Conservation (phyloP, 2,329 filamentous ascomycete genomes). For the Pyrenophora tritici-repentis region DNA sequence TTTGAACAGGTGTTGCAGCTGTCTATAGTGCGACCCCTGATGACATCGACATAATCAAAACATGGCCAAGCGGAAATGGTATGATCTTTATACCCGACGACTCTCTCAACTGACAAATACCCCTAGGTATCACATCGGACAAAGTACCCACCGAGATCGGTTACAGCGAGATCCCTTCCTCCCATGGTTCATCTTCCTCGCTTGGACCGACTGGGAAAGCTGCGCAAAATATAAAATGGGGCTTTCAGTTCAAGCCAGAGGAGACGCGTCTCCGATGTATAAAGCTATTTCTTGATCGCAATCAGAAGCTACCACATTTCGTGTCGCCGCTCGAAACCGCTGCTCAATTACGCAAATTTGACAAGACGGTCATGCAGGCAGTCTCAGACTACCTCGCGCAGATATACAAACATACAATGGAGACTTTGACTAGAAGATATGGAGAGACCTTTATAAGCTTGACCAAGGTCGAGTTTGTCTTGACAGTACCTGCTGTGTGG, state of each 20-base stretch:
- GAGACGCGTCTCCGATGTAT: conserved; percentile 78
- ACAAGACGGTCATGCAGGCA: conserved; percentile 78
- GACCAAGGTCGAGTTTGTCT: conserved; percentile 76
- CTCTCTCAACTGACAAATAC: conserved; percentile 14
- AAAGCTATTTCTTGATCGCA: conserved; percentile 81
- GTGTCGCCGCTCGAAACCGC: conserved; percentile 78
- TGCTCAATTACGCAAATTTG: conserved; percentile 72
- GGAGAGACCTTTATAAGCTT: conserved; percentile 78
- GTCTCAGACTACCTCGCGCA: conserved; percentile 80
- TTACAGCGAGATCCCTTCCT: conserved; percentile 49
- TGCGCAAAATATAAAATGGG: conserved; percentile 65
- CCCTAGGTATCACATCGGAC: conserved; percentile 72
- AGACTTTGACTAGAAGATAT: conserved; percentile 73
- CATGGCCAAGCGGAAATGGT: conserved; percentile 80
- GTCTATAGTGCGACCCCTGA: conserved; percentile 77
- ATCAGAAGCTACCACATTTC: conserved; percentile 80
- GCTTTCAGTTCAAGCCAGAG: conserved; percentile 80
- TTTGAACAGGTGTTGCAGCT: conserved; percentile 63
- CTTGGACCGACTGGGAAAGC: conserved; percentile 28
- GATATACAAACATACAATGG: conserved; percentile 78
- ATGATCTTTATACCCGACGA: conserved; percentile 6
- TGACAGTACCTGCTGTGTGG: conserved; percentile 80
- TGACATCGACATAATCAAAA: conserved; percentile 81
- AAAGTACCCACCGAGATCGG: conserved; percentile 81
- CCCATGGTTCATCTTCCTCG: conserved; percentile 21